Evolutionary conservation across 2,329 filamentous ascomycete genomes (phyloP).

Genomic region (Cytospora mali): DNA sequence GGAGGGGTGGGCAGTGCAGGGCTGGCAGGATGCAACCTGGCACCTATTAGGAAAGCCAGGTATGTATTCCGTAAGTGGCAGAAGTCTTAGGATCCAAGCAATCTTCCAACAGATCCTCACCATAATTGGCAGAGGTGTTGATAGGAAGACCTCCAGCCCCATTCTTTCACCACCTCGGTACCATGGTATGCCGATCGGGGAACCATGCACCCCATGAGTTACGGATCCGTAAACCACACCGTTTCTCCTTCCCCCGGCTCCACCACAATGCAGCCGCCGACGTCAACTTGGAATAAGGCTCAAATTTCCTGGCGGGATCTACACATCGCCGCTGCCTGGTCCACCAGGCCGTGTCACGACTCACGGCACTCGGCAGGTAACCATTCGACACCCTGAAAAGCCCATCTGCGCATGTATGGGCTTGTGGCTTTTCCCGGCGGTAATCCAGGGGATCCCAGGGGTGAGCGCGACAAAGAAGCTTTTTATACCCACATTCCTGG

Average conservation of each 20-base stretch:
- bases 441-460: background rate
- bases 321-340: background rate
- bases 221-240: too few species aligned
- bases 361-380: background rate
- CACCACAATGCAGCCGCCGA: slow-evolving; percentile 1
- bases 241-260: background rate
- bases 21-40: background rate
- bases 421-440: background rate
- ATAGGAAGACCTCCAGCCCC: background rate
- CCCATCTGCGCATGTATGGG: too few species aligned
- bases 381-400: background rate
- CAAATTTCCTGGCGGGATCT: background rate
- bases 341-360: background rate
- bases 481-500: background rate
- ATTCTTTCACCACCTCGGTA: background rate
- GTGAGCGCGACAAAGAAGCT: background rate
- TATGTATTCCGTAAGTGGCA: too few species aligned
- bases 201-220: background rate
- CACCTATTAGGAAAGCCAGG: background rate
- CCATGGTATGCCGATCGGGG: background rate
- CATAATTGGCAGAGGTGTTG: background rate
- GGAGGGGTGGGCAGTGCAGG: background rate
- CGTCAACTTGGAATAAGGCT: background rate
- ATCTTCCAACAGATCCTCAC: background rate
- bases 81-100: background rate